Evolutionary conservation across 2,329 filamentous ascomycete species (phyloP), one percentile per base, ranked within the genome.

Genomic region (Emmonsia crescens): DNA sequence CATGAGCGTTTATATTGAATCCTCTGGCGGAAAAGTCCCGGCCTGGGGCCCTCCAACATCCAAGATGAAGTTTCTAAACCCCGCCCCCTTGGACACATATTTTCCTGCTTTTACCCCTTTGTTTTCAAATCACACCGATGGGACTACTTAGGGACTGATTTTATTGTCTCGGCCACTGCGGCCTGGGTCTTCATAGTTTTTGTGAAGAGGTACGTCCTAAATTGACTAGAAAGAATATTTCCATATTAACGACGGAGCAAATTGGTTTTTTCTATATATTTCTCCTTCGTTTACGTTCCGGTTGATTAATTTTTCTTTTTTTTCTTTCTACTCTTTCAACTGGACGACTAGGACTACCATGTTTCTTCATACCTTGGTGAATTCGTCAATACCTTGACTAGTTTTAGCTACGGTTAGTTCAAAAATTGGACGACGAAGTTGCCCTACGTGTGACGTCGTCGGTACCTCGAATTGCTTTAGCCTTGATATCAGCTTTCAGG

Each of bases 311-410:
- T 29, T 21, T 14, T 14, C 56, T 31, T 10, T 42, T 29, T 5
- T 56, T 60, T 60, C 14, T 49, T 24, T 31, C 38, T 21, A 36
- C 21, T 60, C n/a, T 36, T 54, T 2, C 38, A 27, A n/a, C 16
- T 59, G 64, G 27, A 16, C 19, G 49, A 31, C 3, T 63, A 69
- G 65, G 66, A 69, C 63, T 68, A 69, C 60, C 62, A 65, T 36
- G 44, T 69, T 57, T 66, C 66, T 10, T 61, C 62, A 14, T 69
- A 64, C 44, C 57, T 68, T 12, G 67, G 63, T 38, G 67, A 68
- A 49, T 67, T 69, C 49, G 64, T 70, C 61, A 70, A 68, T 62
- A 68, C 65, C 29, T 63, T 69, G 59, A 67, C 66, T 3, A 70
- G 68, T 49, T 61, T 69, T 4, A 65, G 64, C 58, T 70, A 69